Conservation (phyloP, 371 early-diverging fungal species). For the Thermomucor indicae-seudaticae region DNA sequence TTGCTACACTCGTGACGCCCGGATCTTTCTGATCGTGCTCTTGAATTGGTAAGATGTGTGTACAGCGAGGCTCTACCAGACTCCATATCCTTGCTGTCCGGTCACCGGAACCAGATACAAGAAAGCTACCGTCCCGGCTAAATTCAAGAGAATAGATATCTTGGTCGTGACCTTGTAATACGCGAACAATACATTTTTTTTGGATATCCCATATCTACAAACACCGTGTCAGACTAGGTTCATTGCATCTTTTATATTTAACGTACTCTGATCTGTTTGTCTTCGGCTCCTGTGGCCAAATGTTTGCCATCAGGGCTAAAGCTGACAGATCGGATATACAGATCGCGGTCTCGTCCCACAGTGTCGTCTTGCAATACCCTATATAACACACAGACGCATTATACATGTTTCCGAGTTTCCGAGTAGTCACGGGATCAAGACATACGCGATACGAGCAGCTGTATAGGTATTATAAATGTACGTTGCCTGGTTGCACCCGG, state of each 20-base stretch:
- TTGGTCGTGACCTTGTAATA: conserved; percentile 87
- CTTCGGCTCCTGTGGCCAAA: conserved; percentile 33
- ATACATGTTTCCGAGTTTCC: too few relatives aligned
- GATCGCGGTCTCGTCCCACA: conserved; percentile 54
- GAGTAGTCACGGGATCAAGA: too few relatives aligned
- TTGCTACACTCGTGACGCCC: conserved; percentile 92
- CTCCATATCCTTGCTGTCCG: conserved; percentile 87
- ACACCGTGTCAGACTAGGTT: not conserved
- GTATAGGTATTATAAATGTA: conserved; percentile 67
- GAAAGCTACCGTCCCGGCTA: conserved; percentile 83
- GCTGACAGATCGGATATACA: conserved; percentile 92
- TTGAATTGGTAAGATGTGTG: conserved; percentile 71
- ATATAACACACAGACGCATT: conserved; percentile 6
- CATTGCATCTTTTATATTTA: not conserved
- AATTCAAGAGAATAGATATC: conserved; percentile 97
- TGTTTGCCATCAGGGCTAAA: conserved; percentile 88
- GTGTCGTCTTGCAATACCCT: conserved; percentile 74
- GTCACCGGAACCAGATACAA: conserved; percentile 95
- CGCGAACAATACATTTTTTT: conserved; percentile 59
- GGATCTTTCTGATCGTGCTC: conserved; percentile 81
- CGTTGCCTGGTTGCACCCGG: conserved; percentile 88
- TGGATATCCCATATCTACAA: conserved; percentile 73
- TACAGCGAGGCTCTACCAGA: conserved; percentile 66
- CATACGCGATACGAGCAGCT: not conserved
- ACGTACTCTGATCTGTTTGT: conserved; percentile 80